These are phyloP conservation scores for Hemisphaericaspora xylofermentans DNA, from an alignment of 1,139 yeast species.

Conservation along the genomic window DNA sequence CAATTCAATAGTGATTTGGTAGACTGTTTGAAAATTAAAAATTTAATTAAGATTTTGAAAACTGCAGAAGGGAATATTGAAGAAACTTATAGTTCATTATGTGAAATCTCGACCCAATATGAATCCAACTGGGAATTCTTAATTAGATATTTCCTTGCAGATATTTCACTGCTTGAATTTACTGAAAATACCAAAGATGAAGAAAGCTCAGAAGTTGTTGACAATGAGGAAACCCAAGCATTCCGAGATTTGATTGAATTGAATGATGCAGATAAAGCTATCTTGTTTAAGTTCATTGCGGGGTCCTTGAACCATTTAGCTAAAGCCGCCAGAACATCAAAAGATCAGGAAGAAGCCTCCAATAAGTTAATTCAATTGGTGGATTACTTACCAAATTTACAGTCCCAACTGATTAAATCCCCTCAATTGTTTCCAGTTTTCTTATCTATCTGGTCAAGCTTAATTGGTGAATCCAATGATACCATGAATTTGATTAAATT, in stretches of 20 bases:
- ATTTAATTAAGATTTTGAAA: conserved; percentile 26
- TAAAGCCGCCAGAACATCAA: conserved; percentile 12
- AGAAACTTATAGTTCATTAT: conserved; percentile 19
- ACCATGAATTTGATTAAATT: conserved; percentile 20
- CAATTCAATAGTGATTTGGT: conserved; percentile 26
- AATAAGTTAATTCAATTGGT: conserved; percentile 22
- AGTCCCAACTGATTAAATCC: conserved; percentile 22
- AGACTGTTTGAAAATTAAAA: conserved; percentile 36
- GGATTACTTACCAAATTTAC: conserved; percentile 24
- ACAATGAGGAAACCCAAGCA: conserved; percentile 19
- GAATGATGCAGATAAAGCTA: conserved; percentile 18
- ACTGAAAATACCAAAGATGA: conserved; percentile 13
- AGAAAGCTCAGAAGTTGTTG: conserved; percentile 12
- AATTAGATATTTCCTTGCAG: conserved; percentile 40
- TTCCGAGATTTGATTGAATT: conserved; percentile 26
- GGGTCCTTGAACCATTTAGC: conserved; percentile 26
- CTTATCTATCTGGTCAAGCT: conserved; percentile 30
- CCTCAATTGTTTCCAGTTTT: conserved; percentile 21
- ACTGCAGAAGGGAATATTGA: conserved; percentile 6
- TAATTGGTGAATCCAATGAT: conserved; percentile 20
- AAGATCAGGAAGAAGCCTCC: conserved; percentile 18
- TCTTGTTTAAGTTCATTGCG: conserved; percentile 26
- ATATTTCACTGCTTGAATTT: conserved; percentile 35
- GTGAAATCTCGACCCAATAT: conserved; percentile 19
- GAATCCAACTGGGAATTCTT: conserved; percentile 34